Percentiles rank a stretch among this genome's conserved stretches.
Conservation (phyloP, 192 early-diverging fungal genomes). For the Linnemannia exigua region DNA sequence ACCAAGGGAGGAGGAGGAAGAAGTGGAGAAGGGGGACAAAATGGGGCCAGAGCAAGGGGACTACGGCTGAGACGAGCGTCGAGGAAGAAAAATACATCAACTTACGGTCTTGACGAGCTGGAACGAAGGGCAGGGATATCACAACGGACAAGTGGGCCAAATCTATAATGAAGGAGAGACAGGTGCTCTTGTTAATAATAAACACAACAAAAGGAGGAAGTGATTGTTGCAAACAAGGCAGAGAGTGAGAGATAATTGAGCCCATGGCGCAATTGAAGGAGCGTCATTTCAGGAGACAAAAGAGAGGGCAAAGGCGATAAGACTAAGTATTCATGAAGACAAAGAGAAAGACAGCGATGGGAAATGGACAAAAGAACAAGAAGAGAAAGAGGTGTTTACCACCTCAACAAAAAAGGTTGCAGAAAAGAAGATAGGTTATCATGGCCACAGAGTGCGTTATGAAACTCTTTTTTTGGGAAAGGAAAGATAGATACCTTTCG, state of each 20-base stretch:
- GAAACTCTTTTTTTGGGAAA: neutral
- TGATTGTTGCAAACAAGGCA: neutral
- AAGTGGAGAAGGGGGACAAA: neutral
- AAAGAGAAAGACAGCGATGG: neutral
- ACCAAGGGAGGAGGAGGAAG: neutral
- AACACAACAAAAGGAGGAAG: neutral
- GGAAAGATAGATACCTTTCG: constrained; percentile 75
- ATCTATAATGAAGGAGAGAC: constrained; percentile 64
- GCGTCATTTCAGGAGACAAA: neutral
- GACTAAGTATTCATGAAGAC: neutral
- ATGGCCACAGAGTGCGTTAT: neutral
- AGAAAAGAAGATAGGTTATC: too few relatives aligned
- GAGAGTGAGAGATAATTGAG: neutral
- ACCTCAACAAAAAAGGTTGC: too few relatives aligned
- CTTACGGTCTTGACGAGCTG: constrained; percentile 77
- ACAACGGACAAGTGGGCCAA: constrained; percentile 87
- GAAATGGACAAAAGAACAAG: too few relatives aligned
- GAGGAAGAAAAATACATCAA: constrained; percentile 38
- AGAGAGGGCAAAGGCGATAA: neutral
- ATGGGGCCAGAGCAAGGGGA: neutral
- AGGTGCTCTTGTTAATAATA: neutral
- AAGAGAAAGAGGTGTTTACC: too few relatives aligned
- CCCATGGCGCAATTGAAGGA: neutral
- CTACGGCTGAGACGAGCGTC: neutral
- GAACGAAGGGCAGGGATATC: constrained; percentile 84